Percentiles rank a stretch among this genome's conserved stretches.
Evolutionary conservation across 352 stramenopile species (phyloP).

Genomic region (Phytophthora pseudosyringae): DNA sequence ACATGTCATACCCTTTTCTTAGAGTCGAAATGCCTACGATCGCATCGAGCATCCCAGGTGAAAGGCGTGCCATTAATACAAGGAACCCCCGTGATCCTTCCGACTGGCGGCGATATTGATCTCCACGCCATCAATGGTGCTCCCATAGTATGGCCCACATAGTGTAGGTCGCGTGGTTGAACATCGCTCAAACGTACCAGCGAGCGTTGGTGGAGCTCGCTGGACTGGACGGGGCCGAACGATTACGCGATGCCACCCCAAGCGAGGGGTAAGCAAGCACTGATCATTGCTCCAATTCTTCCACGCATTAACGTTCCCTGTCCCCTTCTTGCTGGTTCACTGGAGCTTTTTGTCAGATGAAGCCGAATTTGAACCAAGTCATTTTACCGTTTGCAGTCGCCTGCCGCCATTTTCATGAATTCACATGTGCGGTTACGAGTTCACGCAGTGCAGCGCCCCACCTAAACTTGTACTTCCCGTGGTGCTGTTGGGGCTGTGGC

Average conservation of each 20-base stretch:
- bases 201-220: background rate
- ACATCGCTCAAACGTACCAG: too few species aligned
- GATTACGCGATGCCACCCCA: background rate
- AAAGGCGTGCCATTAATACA: too few species aligned
- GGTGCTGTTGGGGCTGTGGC: constrained; percentile 7
- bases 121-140: too few species aligned
- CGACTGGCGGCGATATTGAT: too few species aligned
- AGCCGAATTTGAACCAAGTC: constrained; percentile 6
- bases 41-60: too few species aligned
- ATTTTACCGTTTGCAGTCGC: background rate
- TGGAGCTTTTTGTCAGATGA: background rate
- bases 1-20: too few species aligned
- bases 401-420: background rate
- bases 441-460: constrained; percentile 1
- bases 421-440: background rate
- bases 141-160: too few species aligned
- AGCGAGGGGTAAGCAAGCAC: too few species aligned
- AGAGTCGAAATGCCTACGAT: too few species aligned
- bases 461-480: constrained; percentile 28
- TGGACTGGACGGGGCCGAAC: constrained; percentile 10
- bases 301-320: background rate
- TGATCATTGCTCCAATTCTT: background rate
- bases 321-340: background rate
- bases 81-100: too few species aligned
- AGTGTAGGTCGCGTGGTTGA: too few species aligned